Evolutionary conservation across 257 asterid genomes (phyloP), one percentile per base, ranked within the genome.

Genomic region (Avicennia marina): DNA sequence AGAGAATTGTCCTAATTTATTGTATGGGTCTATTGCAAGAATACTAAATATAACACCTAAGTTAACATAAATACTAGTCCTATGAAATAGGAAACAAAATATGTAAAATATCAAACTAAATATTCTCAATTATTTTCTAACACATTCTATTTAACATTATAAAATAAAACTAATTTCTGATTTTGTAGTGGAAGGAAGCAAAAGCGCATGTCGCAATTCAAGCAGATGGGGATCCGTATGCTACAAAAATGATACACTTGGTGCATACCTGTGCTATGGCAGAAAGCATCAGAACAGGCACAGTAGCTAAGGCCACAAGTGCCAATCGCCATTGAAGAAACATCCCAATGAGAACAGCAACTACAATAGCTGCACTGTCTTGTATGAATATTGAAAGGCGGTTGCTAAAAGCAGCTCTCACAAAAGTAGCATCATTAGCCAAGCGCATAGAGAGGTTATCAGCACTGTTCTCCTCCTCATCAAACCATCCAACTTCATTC

Each of bases 401-500:
- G 62, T 93, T 93, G 87, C 99, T 93, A 75, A 93, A 93, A 67
- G 99, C 94, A 86, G 99, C 99, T 72, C 99, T 85, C 52, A 93
- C 99, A 75, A 93, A 93, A 33, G 99, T 93, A 57, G 99, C 99
- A 69, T 93, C 99, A 82, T 93, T 93, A 24, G 99, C 99, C 75
- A 93, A 80, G 49, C 96, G 88, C 96, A 93, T 93, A 36, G 99
- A 93, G 69, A 93, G 74, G 70, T 89, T 93, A 81, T 93, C 99
- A 27, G 99, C 96, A 72, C 97, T 93, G 73, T 93, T 93, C 65
- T 93, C 99, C 75, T 93, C 99, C 29, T 76, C 94, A 47, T 93
- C 99, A 69, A 93, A 93, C 99, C 99, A 93, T 65, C 99, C 99
- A 62, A 89, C 97, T 76, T 93, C 99, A 77, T 93, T 93, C 46